Evolutionary conservation across 116 monocot species (phyloP), one percentile per base, ranked within the genome.

Genomic region (Zostera marina): DNA sequence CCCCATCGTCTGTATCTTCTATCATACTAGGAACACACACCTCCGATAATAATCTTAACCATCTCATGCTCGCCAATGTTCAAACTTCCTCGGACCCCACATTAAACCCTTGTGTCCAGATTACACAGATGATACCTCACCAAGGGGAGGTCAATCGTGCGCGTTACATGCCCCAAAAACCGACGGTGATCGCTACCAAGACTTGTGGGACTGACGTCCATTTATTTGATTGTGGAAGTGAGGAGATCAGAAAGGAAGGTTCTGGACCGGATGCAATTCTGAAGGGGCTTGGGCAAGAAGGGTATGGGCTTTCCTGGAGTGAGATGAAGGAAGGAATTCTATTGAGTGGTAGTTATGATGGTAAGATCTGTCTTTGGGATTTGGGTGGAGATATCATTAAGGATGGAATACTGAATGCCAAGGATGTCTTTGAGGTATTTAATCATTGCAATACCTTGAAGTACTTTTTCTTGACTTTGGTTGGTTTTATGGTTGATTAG

Each of bases 341-440:
- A 38, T 26, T 89, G 63, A 96, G 96, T 41, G 96, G 89, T 9
- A 75, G 79, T 1, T 88, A 96, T 58, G 96, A 96, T 72, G 71
- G 66, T 11, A 89, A 60, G 68, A 85, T 96, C 53, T 96, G 96
- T 56, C 48, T 96, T 12, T 96, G 96, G 96, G 96, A 96, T 78
- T 41, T 89, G 5, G 61, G 61, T 11, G 52, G 22, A 19, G 24
- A 13, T 13, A 56, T 66, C 8, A n/a, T 20, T 25, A 47, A 46
- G 14, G 76, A 45, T 14, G 67, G 71, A 39, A 59, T 61, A 54
- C 61, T 85, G 54, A 66, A 76, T 58, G 77, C 89, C 1, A 63
- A 66, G 25, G 40, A 80, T 15, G 78, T 96, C 67, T 89, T 74
- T 41, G 83, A 82, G 89, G 96, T 96, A 44, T 47, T 41, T 63